Evolutionary conservation across 352 stramenopile genomes (phyloP), one percentile per base, ranked within the genome.

Genomic region (Phytophthora tubulina): DNA sequence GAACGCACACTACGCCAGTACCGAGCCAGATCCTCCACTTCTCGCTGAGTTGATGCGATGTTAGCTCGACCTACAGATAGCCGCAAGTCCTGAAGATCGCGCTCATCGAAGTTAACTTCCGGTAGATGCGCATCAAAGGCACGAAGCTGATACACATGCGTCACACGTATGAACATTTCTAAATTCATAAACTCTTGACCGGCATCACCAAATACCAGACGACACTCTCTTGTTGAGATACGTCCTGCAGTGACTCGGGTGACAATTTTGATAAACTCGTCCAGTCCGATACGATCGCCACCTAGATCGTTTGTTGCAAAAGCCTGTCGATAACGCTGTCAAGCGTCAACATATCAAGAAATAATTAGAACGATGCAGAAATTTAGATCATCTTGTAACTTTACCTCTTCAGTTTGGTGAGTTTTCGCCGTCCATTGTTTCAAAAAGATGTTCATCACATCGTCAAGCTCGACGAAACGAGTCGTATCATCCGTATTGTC

Each of bases 221-320:
- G 73, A 42, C 83, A 92, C 31, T 92, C 86, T 3, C 85, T 71
- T 6, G 76, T 55, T 2, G 74, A 79, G 6, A 94, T 68, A 6
- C 76, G 72, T 21, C 80, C 70, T 14, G 75, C 75, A 3, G 84
- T 91, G 30, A 92, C 83, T 15, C 75, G 78, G n/a, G 72, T 90
- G 9, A 93, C 80, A 61, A 94, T 86, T 58, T 91, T 88, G 59
- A 80, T 76, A 50, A 94, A 94, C 68, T 92, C 79, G 11, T 93
- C 83, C 58, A 91, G 71, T 6, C 85, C 86, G 17, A 94, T 88
- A 10, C 72, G 78, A 48, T 82, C 70, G 30, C 79, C 80, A n/a
- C 80, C 76, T 4, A 79, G 48, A 58, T 90, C 82, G 30, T 75
- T 63, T 9, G 66, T 49, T 30, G 68, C 66, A 55, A 94, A 88